Percentiles rank a stretch among this genome's conserved stretches.
Evolutionary conservation across 805 yeast genomes (phyloP).

Genomic region (Lachancea kluyveri): DNA sequence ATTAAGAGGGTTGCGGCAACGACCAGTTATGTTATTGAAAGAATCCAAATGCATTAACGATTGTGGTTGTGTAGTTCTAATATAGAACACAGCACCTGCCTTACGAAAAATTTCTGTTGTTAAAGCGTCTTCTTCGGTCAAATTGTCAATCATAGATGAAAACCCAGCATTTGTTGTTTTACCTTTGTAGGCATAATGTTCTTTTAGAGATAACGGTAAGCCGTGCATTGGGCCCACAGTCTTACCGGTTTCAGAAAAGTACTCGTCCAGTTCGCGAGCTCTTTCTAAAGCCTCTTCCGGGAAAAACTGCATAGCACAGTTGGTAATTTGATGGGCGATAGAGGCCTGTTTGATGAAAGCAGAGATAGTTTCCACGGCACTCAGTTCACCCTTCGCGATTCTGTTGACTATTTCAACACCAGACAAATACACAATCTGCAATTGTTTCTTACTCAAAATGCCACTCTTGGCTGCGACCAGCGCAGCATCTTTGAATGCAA

Average conservation of each 20-base stretch:
- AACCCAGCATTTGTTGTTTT: constrained; percentile 27
- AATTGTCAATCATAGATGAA: constrained; percentile 41
- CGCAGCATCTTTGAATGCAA: not conserved
- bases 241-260: constrained; percentile 40
- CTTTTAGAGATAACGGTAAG: constrained; percentile 54
- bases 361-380: constrained; percentile 39
- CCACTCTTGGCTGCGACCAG: not conserved
- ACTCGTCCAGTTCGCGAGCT: constrained; percentile 52
- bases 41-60: constrained; percentile 54
- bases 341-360: constrained; percentile 57
- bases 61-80: constrained; percentile 54
- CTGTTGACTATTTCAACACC: constrained; percentile 15
- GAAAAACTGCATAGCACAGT: constrained; percentile 35
- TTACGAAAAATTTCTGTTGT: not conserved
- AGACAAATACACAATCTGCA: constrained; percentile 14
- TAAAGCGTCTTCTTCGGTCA: constrained; percentile 10
- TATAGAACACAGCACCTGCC: constrained; percentile 46
- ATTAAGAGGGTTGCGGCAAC: constrained; percentile 44
- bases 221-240: constrained; percentile 60
- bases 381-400: constrained; percentile 30
- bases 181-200: constrained; percentile 22
- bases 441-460: constrained; percentile 13
- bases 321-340: constrained; percentile 47
- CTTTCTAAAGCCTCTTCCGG: constrained; percentile 52
- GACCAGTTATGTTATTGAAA: constrained; percentile 45